These are phyloP conservation scores for Lomentospora prolificans DNA, from an alignment of 2,329 filamentous ascomycete genomes.

Conservation along the genomic window DNA sequence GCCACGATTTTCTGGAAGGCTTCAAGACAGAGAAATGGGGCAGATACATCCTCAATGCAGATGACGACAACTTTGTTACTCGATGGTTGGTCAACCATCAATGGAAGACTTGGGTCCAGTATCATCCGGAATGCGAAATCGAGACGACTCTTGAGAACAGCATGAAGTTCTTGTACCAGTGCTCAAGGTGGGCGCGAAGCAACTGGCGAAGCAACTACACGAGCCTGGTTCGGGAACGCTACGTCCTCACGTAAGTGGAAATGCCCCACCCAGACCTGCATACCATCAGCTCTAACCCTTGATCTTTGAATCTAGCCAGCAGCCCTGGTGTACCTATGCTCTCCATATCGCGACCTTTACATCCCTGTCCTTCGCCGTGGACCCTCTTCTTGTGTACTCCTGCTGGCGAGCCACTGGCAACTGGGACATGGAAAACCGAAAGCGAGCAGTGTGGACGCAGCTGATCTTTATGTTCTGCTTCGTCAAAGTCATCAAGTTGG, in stretches of 20 bases:
- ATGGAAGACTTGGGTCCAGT: slow-evolving; percentile 94
- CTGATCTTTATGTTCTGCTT: slow-evolving; percentile 67
- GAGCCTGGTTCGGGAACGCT: slow-evolving; percentile 71
- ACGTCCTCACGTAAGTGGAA: slow-evolving; percentile 73
- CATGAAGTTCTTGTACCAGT: slow-evolving; percentile 83
- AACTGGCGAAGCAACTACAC: slow-evolving; percentile 98
- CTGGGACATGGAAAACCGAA: slow-evolving; percentile 43
- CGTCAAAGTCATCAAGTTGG: slow-evolving; percentile 83
- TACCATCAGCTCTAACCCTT: slow-evolving; percentile 6
- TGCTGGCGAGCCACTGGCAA: slow-evolving; percentile 58
- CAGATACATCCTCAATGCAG: slow-evolving; percentile 82
- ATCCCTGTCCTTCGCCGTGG: slow-evolving; percentile 71
- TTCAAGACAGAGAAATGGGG: slow-evolving; percentile 91
- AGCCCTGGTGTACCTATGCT: slow-evolving; percentile 89
- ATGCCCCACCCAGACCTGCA: slow-evolving; percentile 6
- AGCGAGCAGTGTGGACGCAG: slow-evolving; percentile 49
- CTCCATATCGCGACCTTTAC: slow-evolving; percentile 88
- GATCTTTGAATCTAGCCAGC: slow-evolving; percentile 48
- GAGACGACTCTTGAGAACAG: slow-evolving; percentile 89
- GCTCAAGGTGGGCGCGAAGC: slow-evolving; percentile 87
- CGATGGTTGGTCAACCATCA: slow-evolving; percentile 87
- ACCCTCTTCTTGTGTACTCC: slow-evolving; percentile 61
- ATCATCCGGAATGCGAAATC: slow-evolving; percentile 81
- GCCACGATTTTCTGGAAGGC: slow-evolving; percentile 73
- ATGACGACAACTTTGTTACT: slow-evolving; percentile 97